Percentiles rank a stretch among this genome's conserved stretches.
Conservation (phyloP, 805 yeast genomes). For the Candida germanica region DNA sequence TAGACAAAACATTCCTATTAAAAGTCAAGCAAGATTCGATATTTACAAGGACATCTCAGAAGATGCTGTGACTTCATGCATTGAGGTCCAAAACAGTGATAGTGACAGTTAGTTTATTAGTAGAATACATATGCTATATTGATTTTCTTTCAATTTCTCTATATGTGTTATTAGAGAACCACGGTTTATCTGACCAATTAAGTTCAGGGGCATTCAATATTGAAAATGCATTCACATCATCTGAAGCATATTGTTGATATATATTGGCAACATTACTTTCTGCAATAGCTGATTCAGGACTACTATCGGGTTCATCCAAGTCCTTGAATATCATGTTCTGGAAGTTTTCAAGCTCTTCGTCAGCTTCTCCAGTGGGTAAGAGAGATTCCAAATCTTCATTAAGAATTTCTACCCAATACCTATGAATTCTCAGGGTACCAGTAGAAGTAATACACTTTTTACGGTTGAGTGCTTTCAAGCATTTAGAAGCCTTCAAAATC, state of each 20-base stretch:
- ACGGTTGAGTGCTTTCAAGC: constrained; percentile 3
- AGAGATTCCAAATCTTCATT: constrained; percentile 9
- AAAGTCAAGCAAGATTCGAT: constrained; percentile 69
- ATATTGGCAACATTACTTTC: too few relatives aligned
- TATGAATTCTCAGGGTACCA: constrained; percentile 11
- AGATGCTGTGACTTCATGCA: constrained; percentile 8
- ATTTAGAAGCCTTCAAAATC: neutral
- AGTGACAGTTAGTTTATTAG: constrained; percentile 2
- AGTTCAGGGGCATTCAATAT: too few relatives aligned
- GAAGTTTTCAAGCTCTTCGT: constrained; percentile 1
- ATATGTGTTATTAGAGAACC: too few relatives aligned
- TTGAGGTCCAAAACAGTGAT: constrained; percentile 10
- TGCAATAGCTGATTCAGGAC: neutral
- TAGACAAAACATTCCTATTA: constrained; percentile 67
- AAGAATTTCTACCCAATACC: constrained; percentile 10
- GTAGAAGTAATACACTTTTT: constrained; percentile 2
- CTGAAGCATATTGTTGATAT: too few relatives aligned
- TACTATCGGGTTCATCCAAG: neutral
- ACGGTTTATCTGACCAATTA: too few relatives aligned
- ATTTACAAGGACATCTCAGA: constrained; percentile 44
- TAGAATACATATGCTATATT: too few relatives aligned
- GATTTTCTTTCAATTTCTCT: too few relatives aligned
- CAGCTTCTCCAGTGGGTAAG: constrained; percentile 1
- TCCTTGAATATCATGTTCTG: constrained; percentile 1
- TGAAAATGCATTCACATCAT: too few relatives aligned